phyloP scores from a whole-genome alignment of 345 rosid species.

The Barbarea vulgaris region DNA sequence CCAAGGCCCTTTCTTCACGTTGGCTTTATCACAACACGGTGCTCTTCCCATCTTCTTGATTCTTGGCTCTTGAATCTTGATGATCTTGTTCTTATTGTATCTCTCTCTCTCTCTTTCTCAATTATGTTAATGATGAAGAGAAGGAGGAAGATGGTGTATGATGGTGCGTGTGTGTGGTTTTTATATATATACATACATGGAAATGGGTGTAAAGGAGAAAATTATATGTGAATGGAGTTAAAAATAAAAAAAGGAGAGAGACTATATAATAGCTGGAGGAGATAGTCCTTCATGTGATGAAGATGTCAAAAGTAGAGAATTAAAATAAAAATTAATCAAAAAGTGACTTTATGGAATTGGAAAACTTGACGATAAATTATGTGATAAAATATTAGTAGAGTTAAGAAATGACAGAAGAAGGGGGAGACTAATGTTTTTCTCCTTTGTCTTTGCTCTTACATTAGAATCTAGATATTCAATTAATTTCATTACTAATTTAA shows the following conservation, averaged over 20 bases:
- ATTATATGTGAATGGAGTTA: constrained; percentile 40
- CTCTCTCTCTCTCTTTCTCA: constrained; percentile 19
- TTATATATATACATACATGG: constrained; percentile 35
- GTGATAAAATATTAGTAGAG: constrained; percentile 36
- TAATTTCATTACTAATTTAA: constrained; percentile 19
- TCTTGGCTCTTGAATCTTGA: constrained; percentile 22
- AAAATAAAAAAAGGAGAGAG: constrained; percentile 14
- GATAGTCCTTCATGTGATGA: constrained; percentile 47
- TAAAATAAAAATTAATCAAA: constrained; percentile 37
- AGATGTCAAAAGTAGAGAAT: constrained; percentile 49
- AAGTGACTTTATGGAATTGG: constrained; percentile 43
- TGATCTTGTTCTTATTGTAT: constrained; percentile 13
- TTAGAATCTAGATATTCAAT: constrained; percentile 16
- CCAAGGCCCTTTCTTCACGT: constrained; percentile 92
- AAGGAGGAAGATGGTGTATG: constrained; percentile 26
- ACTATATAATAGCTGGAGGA: constrained; percentile 67
- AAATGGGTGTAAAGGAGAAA: constrained; percentile 28
- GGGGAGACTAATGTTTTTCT: constrained; percentile 55
- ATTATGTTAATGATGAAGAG: constrained; percentile 29
- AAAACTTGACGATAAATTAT: constrained; percentile 17
- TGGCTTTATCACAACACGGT: constrained; percentile 89
- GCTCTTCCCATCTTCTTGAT: constrained; percentile 74
- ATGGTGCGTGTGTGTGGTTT: constrained; percentile 38
- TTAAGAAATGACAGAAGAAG: constrained; percentile 47
- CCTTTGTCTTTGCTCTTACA: constrained; percentile 37